Evolutionary conservation across 2,329 filamentous ascomycete species (phyloP).

Genomic region (Sclerotinia trifoliorum): DNA sequence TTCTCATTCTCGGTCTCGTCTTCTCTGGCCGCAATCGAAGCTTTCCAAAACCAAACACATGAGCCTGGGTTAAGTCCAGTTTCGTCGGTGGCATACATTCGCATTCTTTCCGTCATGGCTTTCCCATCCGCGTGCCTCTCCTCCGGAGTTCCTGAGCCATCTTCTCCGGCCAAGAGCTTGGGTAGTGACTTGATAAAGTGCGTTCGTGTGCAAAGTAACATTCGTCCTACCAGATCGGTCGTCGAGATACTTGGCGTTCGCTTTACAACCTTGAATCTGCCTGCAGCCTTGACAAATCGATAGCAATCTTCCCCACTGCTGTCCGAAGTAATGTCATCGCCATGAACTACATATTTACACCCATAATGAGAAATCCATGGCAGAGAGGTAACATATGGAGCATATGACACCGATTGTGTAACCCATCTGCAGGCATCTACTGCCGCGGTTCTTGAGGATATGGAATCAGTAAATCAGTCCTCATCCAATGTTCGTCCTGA

Average conservation of each 20-base stretch:
- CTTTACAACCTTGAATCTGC: constrained; percentile 94
- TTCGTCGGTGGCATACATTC: constrained; percentile 84
- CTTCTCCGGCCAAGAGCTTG: constrained; percentile 64
- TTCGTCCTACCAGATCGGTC: constrained; percentile 95
- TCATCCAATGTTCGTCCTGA: constrained; percentile 27
- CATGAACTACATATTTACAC: constrained; percentile 93
- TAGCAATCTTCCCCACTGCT: constrained; percentile 94
- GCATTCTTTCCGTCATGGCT: constrained; percentile 74
- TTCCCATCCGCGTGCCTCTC: constrained; percentile 63
- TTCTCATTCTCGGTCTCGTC: constrained; percentile 53
- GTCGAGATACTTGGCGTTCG: constrained; percentile 95
- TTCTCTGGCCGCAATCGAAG: constrained; percentile 43
- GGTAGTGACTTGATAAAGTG: constrained; percentile 87
- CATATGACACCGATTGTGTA: constrained; percentile 76
- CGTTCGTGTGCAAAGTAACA: constrained; percentile 91
- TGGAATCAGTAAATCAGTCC: constrained; percentile 36
- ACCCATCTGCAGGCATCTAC: constrained; percentile 96
- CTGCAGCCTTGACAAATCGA: constrained; percentile 91
- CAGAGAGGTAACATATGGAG: constrained; percentile 91
- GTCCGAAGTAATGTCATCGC: constrained; percentile 96
- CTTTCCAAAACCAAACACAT: constrained; percentile 82
- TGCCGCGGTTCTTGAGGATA: constrained; percentile 65
- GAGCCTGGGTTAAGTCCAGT: constrained; percentile 75
- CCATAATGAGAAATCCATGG: constrained; percentile 95
- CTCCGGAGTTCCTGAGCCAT: constrained; percentile 67